Evolutionary conservation across 108 stramenopile species (phyloP).

Genomic region (Nannochloropsis gaditana): DNA sequence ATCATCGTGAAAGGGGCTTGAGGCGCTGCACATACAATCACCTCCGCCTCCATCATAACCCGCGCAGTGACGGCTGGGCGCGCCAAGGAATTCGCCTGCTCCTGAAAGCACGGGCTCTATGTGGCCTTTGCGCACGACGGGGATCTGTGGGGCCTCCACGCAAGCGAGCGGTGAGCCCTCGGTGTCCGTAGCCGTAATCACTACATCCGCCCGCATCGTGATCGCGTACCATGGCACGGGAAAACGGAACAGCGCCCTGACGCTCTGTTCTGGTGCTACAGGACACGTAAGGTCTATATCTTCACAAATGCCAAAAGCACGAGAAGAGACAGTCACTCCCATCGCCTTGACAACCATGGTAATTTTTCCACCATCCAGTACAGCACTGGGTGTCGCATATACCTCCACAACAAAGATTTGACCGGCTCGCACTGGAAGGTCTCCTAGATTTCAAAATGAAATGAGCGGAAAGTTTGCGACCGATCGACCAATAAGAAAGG

Average conservation of each 20-base stretch:
- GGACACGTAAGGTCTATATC: not conserved
- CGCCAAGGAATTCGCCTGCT: not conserved
- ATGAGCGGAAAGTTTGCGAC: too few species aligned
- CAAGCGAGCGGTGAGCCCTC: not conserved
- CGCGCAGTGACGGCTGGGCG: too few species aligned
- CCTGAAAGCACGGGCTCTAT: not conserved
- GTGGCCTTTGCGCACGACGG: not conserved
- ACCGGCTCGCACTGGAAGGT: not conserved
- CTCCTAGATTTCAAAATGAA: not conserved
- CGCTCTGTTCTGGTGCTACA: not conserved
- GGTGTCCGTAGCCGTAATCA: not conserved
- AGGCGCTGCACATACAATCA: too few species aligned
- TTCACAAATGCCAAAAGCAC: not conserved
- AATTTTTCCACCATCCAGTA: not conserved
- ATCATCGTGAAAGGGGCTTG: too few species aligned
- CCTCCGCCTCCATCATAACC: too few species aligned
- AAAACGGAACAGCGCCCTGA: not conserved
- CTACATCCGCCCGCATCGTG: not conserved
- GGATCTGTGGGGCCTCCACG: constrained; percentile 5
- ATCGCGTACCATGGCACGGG: constrained; percentile 3
- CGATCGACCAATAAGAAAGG: not conserved
- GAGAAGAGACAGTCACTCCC: not conserved
- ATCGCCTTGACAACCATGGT: not conserved
- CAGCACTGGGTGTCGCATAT: not conserved
- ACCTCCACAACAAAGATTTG: not conserved